Evolutionary conservation across 768 basidiomycete genomes (phyloP).

Genomic region (Boletus patriciae): DNA sequence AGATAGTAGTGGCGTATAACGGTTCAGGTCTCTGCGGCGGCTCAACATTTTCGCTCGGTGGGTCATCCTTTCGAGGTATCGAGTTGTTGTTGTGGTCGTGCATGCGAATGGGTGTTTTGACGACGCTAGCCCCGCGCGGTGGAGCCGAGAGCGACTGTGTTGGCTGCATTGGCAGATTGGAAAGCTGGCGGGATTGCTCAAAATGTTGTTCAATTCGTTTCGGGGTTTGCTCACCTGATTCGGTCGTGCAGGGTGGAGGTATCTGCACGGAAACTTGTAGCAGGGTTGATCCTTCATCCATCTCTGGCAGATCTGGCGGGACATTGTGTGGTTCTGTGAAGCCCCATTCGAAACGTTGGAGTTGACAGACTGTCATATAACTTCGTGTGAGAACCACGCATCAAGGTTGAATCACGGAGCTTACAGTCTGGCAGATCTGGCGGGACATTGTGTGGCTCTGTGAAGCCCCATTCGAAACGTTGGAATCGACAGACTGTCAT

Average conservation of each 20-base stretch:
- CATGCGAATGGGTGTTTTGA: neutral
- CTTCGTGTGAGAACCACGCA: neutral
- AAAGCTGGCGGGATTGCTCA: slow-evolving; percentile 1
- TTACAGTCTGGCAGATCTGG: slow-evolving; percentile 16
- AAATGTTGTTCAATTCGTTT: neutral
- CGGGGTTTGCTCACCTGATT: slow-evolving; percentile 7
- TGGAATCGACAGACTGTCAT: slow-evolving; percentile 21
- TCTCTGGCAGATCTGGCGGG: neutral
- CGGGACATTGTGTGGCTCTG: neutral
- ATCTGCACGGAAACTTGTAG: neutral
- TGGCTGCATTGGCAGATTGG: neutral
- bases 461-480: slow-evolving; percentile 1
- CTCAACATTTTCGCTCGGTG: slow-evolving; percentile 1
- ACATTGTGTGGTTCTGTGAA: neutral
- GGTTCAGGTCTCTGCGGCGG: slow-evolving; percentile 16
- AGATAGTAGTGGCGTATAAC: slow-evolving; percentile 37
- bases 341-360: slow-evolving; percentile 8
- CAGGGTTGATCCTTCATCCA: slow-evolving; percentile 5
- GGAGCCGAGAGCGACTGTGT: neutral
- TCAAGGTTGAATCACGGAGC: neutral
- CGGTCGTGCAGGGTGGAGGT: slow-evolving; percentile 5
- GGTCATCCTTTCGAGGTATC: neutral
- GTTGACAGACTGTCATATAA: slow-evolving; percentile 19
- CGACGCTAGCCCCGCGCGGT: neutral
- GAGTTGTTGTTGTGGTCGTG: neutral